Evolutionary conservation across 1,139 yeast genomes (phyloP).

Genomic region (Citeromyces siamensis): DNA sequence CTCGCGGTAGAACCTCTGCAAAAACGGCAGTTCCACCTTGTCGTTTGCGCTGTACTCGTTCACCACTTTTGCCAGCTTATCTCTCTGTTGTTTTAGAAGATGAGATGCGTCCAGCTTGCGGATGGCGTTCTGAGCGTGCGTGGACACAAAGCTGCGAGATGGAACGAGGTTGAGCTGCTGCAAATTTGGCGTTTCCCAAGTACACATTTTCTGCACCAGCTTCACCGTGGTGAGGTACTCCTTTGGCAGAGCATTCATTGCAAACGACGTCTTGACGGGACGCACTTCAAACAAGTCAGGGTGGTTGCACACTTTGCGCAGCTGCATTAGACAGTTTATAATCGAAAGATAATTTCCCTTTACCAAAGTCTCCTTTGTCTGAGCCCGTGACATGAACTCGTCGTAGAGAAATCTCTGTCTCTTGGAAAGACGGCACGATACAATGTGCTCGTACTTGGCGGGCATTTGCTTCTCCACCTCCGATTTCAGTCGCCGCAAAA

Average conservation of each 20-base stretch:
- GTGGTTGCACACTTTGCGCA: constrained; percentile 94
- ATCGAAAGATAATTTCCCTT: constrained; percentile 93
- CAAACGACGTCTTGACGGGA: constrained; percentile 86
- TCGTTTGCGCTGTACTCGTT: constrained; percentile 23
- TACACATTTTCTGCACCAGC: constrained; percentile 26
- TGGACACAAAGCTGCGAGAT: constrained; percentile 33
- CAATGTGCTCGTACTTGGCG: constrained; percentile 89
- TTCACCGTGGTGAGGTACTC: constrained; percentile 32
- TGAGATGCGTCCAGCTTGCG: constrained; percentile 32
- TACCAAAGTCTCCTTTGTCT: constrained; percentile 85
- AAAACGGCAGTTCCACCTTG: constrained; percentile 22
- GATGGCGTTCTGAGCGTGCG: constrained; percentile 36
- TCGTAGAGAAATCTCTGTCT: constrained; percentile 89
- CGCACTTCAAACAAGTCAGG: constrained; percentile 95
- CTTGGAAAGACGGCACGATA: constrained; percentile 84
- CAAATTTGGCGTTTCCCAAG: constrained; percentile 27
- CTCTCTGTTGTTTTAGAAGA: constrained; percentile 30
- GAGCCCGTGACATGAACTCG: constrained; percentile 96
- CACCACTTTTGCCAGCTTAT: constrained; percentile 21
- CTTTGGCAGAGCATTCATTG: constrained; percentile 52
- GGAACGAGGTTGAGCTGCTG: constrained; percentile 51
- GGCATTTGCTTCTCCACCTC: constrained; percentile 99
- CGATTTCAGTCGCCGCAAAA: constrained; percentile 81
- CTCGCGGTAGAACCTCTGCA: constrained; percentile 49
- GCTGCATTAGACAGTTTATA: constrained; percentile 94